phyloP scores from a whole-genome alignment of 441 rosid genomes.

The Adansonia gregorii region DNA sequence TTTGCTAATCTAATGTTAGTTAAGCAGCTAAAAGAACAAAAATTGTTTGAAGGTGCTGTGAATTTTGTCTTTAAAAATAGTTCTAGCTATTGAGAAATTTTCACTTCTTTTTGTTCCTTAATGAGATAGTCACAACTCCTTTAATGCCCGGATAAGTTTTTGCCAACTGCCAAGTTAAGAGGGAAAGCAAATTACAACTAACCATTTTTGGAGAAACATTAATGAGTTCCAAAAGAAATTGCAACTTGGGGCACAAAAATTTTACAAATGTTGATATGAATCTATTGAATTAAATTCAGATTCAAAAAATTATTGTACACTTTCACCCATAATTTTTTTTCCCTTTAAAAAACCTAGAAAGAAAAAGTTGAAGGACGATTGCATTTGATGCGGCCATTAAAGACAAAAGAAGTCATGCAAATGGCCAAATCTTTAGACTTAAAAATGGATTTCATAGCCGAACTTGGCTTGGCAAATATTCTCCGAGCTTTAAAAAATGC shows the following conservation, averaged over 20 bases:
- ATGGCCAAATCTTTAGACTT: not conserved
- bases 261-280: too few relatives aligned
- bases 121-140: not conserved
- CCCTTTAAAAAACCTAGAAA: not conserved
- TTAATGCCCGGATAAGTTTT: too few relatives aligned
- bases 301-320: too few relatives aligned
- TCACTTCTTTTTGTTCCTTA: not conserved
- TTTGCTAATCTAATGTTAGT: too few relatives aligned
- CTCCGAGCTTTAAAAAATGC: conserved; percentile 23
- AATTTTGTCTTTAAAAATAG: not conserved
- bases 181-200: too few relatives aligned
- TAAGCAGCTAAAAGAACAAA: not conserved
- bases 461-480: conserved; percentile 29
- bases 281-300: too few relatives aligned
- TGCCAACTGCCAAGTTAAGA: too few relatives aligned
- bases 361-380: not conserved
- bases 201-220: too few relatives aligned
- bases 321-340: too few relatives aligned
- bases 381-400: conserved; percentile 6
- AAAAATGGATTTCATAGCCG: not conserved
- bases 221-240: too few relatives aligned
- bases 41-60: not conserved
- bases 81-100: not conserved
- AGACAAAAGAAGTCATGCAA: not conserved
- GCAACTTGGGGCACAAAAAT: too few relatives aligned